Percentiles rank a stretch among this genome's conserved stretches.
Conservation (phyloP, 2,329 filamentous ascomycete species). For the Xylogone sp. region DNA sequence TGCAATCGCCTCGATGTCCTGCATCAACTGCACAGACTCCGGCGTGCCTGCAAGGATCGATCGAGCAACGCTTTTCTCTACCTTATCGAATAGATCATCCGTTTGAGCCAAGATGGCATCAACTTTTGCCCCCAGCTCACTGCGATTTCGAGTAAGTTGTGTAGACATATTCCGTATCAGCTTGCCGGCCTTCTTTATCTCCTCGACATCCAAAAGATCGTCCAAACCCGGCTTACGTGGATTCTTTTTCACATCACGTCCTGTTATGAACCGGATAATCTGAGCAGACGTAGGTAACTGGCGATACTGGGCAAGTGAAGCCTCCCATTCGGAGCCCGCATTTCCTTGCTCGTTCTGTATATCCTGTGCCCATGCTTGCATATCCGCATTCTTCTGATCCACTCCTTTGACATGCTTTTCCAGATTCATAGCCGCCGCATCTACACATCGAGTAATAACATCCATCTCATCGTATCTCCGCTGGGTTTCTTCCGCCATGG, state of each 20-base stretch:
- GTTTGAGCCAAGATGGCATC: constrained; percentile 58
- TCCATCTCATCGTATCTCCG: constrained; percentile 69
- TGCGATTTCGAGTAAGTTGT: constrained; percentile 56
- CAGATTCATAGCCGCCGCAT: constrained; percentile 82
- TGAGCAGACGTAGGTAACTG: constrained; percentile 60
- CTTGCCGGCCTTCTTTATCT: constrained; percentile 68
- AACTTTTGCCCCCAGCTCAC: constrained; percentile 58
- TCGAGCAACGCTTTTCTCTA: constrained; percentile 54
- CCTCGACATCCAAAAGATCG: constrained; percentile 72
- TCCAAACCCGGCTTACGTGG: constrained; percentile 57
- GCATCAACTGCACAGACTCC: constrained; percentile 65
- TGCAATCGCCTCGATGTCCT: constrained; percentile 81
- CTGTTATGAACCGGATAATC: constrained; percentile 65
- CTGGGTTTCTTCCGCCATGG: constrained; percentile 58
- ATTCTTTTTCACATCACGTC: constrained; percentile 38
- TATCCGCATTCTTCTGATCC: constrained; percentile 67
- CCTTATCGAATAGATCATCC: constrained; percentile 56
- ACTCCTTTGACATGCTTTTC: constrained; percentile 69
- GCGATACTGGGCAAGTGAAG: constrained; percentile 60
- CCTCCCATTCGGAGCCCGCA: constrained; percentile 64
- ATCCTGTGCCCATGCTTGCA: constrained; percentile 66
- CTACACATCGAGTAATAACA: constrained; percentile 73
- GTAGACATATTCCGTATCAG: constrained; percentile 55
- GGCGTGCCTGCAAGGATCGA: constrained; percentile 54
- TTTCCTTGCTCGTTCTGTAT: constrained; percentile 64